Evolutionary conservation across 2,329 filamentous ascomycete genomes (phyloP), one percentile per base, ranked within the genome.

Genomic region (Calonectria honghensis): DNA sequence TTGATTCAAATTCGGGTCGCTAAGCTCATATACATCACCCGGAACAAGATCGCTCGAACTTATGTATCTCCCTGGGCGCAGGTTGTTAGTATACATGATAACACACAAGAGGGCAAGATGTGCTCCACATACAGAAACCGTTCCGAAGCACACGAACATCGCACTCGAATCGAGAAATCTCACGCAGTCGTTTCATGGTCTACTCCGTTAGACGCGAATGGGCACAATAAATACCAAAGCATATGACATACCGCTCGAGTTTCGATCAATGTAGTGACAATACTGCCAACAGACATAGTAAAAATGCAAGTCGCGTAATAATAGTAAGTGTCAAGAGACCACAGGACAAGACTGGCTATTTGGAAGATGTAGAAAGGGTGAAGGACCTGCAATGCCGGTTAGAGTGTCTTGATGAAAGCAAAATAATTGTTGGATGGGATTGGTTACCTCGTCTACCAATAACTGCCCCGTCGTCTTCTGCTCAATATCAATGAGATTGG

Each of bases 351-450:
- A 87, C 97, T 98, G 63, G 96, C 96, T 80, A 98, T 93, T 85
- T 99, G 97, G 83, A 99, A 99, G 71, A 99, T 94, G 84, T 99
- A 99, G 84, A 99, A 99, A 0, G 97, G 97, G 83, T 99, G 97
- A 81, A 99, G 96, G 27, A 95, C 96, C 91, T 95, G 59, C 11
- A 52, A 32, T 11, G 29, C 75, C 18, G 75, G 73, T 24, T 27
- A 27, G 24, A 20, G 24, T 9, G 3, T 31, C n/a, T 32, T 9
- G 10, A 24, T 35, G 11, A 48, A 16, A 14, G 29, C 10, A 27
- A 35, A 54, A 20, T 27, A 41, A 29, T n/a, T 7, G 20, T 9
- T 14, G 29, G 16, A 32, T 51, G 29, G 20, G 24, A 32, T 13
- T 69, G 74, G 82, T 45, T 83, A 95, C 94, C 87, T 99, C 97